phyloP scores from a whole-genome alignment of 495 filamentous ascomycete genomes.

The Ramalina peruviana region DNA sequence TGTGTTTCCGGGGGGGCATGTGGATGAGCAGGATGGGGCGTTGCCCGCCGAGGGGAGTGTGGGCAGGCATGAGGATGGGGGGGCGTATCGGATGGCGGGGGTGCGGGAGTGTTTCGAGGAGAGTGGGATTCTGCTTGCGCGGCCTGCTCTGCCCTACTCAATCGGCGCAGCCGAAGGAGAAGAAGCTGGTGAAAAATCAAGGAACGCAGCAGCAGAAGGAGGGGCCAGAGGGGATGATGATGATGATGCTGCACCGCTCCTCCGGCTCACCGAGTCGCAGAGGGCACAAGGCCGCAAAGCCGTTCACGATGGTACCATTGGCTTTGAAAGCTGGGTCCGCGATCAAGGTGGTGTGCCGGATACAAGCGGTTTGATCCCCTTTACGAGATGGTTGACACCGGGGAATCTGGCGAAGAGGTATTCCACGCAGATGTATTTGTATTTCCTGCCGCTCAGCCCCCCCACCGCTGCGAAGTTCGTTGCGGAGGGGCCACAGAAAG shows the following conservation, averaged over 20 bases:
- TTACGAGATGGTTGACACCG: constrained; percentile 88
- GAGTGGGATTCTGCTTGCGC: constrained; percentile 74
- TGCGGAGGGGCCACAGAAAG: background rate
- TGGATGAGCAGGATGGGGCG: constrained; percentile 52
- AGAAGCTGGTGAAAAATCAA: too few relatives aligned
- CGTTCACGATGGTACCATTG: constrained; percentile 47
- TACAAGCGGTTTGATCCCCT: constrained; percentile 58
- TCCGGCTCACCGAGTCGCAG: constrained; percentile 38
- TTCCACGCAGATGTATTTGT: constrained; percentile 91
- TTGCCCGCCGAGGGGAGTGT: constrained; percentile 28
- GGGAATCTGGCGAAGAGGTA: constrained; percentile 55
- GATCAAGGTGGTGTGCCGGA: constrained; percentile 49
- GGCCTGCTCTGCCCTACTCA: constrained; percentile 13
- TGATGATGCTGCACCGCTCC: constrained; percentile 1
- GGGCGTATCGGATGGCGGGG: constrained; percentile 60
- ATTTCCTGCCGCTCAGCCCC: constrained; percentile 61
- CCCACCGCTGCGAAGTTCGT: constrained; percentile 18
- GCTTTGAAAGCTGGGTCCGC: constrained; percentile 54
- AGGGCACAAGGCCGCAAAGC: constrained; percentile 50
- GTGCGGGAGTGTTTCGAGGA: constrained; percentile 92
- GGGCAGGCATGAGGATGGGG: constrained; percentile 49
- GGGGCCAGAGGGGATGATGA: too few relatives aligned
- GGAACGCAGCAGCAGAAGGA: too few relatives aligned
- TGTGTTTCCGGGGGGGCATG: constrained; percentile 90
- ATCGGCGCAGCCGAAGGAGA: too few relatives aligned